Conservation (phyloP, 257 asterid genomes). For the Ilex asprella region DNA sequence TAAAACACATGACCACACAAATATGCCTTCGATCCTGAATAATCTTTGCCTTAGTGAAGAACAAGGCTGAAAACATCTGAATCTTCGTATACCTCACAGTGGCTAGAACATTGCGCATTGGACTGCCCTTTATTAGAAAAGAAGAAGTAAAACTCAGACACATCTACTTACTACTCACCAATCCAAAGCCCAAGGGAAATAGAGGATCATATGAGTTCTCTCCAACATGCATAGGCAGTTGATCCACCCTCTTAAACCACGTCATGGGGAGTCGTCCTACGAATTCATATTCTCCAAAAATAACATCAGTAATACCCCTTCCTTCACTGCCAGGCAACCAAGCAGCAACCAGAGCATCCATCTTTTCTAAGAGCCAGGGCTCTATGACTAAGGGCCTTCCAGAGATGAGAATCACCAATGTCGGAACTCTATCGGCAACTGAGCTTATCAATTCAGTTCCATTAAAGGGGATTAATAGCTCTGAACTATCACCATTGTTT, state of each 20-base stretch:
- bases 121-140: too few relatives aligned
- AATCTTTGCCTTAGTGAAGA: too few relatives aligned
- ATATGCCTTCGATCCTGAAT: too few relatives aligned
- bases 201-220: slow-evolving; percentile 41
- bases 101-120: too few relatives aligned
- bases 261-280: slow-evolving; percentile 68
- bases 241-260: slow-evolving; percentile 63
- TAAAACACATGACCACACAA: too few relatives aligned
- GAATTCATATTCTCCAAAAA: slow-evolving; percentile 68
- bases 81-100: too few relatives aligned
- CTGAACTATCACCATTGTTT: slow-evolving; percentile 58
- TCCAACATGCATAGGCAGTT: slow-evolving; percentile 53
- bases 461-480: slow-evolving; percentile 46
- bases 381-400: slow-evolving; percentile 71
- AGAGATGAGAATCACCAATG: slow-evolving; percentile 52
- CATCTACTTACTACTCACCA: slow-evolving; percentile 23
- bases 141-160: too few relatives aligned
- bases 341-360: slow-evolving; percentile 68
- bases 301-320: slow-evolving; percentile 56
- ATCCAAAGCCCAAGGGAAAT: slow-evolving; percentile 71
- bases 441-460: slow-evolving; percentile 40
- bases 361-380: slow-evolving; percentile 41
- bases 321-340: slow-evolving; percentile 95
- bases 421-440: slow-evolving; percentile 56
- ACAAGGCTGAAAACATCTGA: too few relatives aligned